phyloP scores from a whole-genome alignment of 441 rosid species.

The Jatropha podagrica region DNA sequence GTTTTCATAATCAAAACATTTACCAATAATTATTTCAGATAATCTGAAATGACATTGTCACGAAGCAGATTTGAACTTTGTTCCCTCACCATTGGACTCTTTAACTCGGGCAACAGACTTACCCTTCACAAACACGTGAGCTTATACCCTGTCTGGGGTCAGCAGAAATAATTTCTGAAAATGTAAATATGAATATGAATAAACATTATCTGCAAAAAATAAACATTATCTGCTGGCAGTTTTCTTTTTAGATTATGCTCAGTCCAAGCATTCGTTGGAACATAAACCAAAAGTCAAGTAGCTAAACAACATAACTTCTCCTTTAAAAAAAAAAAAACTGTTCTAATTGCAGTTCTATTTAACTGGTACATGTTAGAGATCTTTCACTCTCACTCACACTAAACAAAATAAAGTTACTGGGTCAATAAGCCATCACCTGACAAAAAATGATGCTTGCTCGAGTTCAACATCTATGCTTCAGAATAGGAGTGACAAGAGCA shows the following conservation, averaged over 20 bases:
- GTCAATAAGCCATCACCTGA: slow-evolving; percentile 14
- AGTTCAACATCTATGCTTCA: not conserved
- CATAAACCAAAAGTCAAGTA: not conserved
- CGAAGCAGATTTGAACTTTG: too few relatives aligned
- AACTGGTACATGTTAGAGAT: slow-evolving; percentile 1
- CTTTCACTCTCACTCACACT: not conserved
- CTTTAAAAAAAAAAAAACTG: not conserved
- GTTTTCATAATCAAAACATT: too few relatives aligned
- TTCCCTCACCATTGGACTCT: too few relatives aligned
- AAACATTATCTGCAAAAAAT: too few relatives aligned
- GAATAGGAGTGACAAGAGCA: not conserved
- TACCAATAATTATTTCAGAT: too few relatives aligned
- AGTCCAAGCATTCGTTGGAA: not conserved
- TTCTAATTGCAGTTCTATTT: slow-evolving; percentile 22
- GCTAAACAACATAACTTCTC: not conserved
- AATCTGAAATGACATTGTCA: too few relatives aligned
- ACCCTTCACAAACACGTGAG: not conserved
- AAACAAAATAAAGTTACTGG: slow-evolving; percentile 8
- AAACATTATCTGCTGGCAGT: not conserved
- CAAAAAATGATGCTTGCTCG: not conserved
- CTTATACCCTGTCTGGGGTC: not conserved
- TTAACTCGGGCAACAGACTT: too few relatives aligned
- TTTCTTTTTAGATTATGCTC: not conserved
- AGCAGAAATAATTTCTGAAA: not conserved
- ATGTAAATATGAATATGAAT: too few relatives aligned